Conservation (phyloP, 2,329 filamentous ascomycete genomes). For the Fusarium virguliforme region DNA sequence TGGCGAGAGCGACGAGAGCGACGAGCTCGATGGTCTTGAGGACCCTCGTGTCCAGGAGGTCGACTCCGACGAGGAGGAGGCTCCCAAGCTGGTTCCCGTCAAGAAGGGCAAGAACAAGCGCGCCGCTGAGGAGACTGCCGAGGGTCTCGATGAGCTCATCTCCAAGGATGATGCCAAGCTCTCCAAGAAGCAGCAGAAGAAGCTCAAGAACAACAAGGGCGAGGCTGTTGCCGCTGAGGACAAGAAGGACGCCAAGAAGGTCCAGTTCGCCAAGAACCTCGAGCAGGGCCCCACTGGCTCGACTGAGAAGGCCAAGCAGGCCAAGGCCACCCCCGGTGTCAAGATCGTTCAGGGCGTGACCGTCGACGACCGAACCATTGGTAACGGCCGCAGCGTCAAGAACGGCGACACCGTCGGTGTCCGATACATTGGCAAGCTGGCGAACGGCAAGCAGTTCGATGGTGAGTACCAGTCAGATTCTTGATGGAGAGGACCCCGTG, state of each 20-base stretch:
- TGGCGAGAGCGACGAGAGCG: slow-evolving; percentile 81
- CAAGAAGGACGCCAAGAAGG: slow-evolving; percentile 84
- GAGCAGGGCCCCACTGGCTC: slow-evolving; percentile 94
- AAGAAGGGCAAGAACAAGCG: slow-evolving; percentile 96
- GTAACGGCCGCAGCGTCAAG: slow-evolving; percentile 88
- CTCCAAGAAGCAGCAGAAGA: slow-evolving; percentile 98
- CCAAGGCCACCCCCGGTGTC: slow-evolving; percentile 72
- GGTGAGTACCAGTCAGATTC: slow-evolving; percentile 69
- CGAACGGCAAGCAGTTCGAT: slow-evolving; percentile 96
- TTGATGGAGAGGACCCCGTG: background rate
- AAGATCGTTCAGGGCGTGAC: slow-evolving; percentile 91
- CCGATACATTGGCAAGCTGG: slow-evolving; percentile 98
- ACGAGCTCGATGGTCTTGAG: slow-evolving; percentile 83
- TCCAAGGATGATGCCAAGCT: slow-evolving; percentile 84
- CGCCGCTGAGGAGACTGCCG: slow-evolving; percentile 79
- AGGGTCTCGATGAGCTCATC: slow-evolving; percentile 87
- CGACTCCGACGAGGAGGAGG: slow-evolving; percentile 79
- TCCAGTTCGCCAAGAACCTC: slow-evolving; percentile 98
- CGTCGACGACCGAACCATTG: slow-evolving; percentile 95
- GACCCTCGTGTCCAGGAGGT: slow-evolving; percentile 89
- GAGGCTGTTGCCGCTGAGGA: slow-evolving; percentile 79
- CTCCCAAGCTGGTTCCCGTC: slow-evolving; percentile 71
- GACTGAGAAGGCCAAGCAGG: slow-evolving; percentile 62
- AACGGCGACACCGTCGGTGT: slow-evolving; percentile 91
- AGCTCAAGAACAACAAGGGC: slow-evolving; percentile 98